phyloP scores from a whole-genome alignment of 106 monocot genomes.

The Triglochin maritima region DNA sequence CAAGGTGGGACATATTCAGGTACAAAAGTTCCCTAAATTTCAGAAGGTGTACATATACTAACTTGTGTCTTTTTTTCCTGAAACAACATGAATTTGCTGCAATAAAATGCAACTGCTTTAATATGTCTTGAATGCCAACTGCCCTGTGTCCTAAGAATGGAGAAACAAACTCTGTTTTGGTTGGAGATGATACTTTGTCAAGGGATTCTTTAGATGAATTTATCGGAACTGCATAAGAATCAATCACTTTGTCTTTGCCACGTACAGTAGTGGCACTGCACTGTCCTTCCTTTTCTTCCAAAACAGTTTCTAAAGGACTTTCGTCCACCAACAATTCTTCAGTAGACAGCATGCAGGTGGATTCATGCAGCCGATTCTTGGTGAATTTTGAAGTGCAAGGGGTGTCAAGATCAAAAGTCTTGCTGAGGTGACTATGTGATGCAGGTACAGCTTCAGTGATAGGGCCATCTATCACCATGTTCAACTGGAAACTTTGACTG shows the following conservation, averaged over 20 bases:
- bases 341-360: neutral
- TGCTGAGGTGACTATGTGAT: too few relatives aligned
- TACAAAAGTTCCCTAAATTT: neutral
- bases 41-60: constrained; percentile 1
- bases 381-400: neutral
- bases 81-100: constrained; percentile 7
- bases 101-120: constrained; percentile 5
- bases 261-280: too few relatives aligned
- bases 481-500: too few relatives aligned
- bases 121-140: neutral
- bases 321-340: too few relatives aligned
- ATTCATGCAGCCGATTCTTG: neutral
- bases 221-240: neutral
- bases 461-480: too few relatives aligned
- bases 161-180: neutral
- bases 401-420: too few relatives aligned
- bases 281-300: too few relatives aligned
- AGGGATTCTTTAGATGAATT: neutral
- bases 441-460: too few relatives aligned
- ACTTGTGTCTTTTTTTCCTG: neutral
- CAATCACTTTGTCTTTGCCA: too few relatives aligned
- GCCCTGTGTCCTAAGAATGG: neutral
- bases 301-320: neutral
- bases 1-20: neutral
- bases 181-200: neutral